Evolutionary conservation across 2,329 filamentous ascomycete genomes (phyloP).

Genomic region (Ceratocystis huliohia): DNA sequence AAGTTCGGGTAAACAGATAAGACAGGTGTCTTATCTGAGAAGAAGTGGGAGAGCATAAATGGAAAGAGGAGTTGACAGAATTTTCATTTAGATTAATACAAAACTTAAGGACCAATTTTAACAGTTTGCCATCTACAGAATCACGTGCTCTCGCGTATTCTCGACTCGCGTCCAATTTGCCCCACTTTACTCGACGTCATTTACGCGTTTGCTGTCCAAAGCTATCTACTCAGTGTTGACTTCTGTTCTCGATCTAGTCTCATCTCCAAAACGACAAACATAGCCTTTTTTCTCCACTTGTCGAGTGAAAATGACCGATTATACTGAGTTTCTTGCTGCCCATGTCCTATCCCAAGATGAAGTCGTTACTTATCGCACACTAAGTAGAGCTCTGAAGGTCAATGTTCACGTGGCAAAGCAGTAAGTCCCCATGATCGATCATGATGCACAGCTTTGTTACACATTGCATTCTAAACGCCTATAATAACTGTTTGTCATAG

Average conservation of each 20-base stretch:
- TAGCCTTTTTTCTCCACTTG: neutral
- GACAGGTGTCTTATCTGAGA: too few species aligned
- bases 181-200: neutral
- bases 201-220: too few species aligned
- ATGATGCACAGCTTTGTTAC: neutral
- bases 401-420: conserved; percentile 83
- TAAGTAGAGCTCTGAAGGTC: conserved; percentile 71
- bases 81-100: too few species aligned
- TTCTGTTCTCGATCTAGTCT: neutral
- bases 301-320: conserved; percentile 40
- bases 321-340: conserved; percentile 60
- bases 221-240: too few species aligned
- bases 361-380: conserved; percentile 69
- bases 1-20: too few species aligned
- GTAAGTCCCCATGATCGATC: conserved; percentile 36
- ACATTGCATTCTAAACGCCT: neutral
- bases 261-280: neutral
- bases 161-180: neutral
- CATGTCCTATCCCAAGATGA: conserved; percentile 64
- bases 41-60: too few species aligned
- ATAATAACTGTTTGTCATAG: conserved; percentile 31
- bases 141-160: neutral
- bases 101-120: too few species aligned
- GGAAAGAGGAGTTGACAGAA: too few species aligned
- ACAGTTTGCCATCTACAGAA: too few species aligned